Conservation (phyloP, 495 filamentous ascomycete species). For the Penicillium longicatenatum region DNA sequence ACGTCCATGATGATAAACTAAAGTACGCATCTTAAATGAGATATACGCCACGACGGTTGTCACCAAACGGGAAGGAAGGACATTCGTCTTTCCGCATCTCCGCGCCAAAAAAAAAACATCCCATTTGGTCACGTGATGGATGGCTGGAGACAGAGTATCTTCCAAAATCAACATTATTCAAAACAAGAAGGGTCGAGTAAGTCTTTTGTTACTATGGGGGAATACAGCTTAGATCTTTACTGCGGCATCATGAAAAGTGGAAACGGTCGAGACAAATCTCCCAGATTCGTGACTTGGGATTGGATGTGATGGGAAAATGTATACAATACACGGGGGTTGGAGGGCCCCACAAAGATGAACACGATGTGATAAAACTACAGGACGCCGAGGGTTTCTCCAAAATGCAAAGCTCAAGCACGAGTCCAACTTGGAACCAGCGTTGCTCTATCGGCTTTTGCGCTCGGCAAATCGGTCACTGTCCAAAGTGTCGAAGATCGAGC, state of each 20-base stretch:
- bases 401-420: slow-evolving; percentile 16
- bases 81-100: background rate
- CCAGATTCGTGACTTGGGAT: background rate
- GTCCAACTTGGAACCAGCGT: slow-evolving; percentile 20
- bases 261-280: background rate
- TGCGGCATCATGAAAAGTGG: background rate
- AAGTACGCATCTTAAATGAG: slow-evolving; percentile 14
- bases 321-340: slow-evolving; percentile 26
- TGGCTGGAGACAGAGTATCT: background rate
- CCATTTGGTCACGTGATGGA: slow-evolving; percentile 3
- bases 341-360: slow-evolving; percentile 10
- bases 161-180: background rate
- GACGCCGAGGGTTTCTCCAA: slow-evolving; percentile 25
- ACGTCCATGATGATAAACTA: background rate
- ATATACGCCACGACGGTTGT: background rate
- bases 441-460: slow-evolving; percentile 26
- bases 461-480: slow-evolving; percentile 36
- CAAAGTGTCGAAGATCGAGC: slow-evolving; percentile 32
- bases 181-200: background rate
- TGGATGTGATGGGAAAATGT: slow-evolving; percentile 8
- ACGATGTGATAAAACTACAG: slow-evolving; percentile 23
- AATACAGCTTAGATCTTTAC: background rate
- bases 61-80: background rate
- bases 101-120: slow-evolving; percentile 5
- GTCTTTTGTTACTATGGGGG: background rate